A percentile compares a stretch with the other conserved stretches of the same genome.
Conservation (phyloP, 2,329 filamentous ascomycete species). For the Cercospora janseana region DNA sequence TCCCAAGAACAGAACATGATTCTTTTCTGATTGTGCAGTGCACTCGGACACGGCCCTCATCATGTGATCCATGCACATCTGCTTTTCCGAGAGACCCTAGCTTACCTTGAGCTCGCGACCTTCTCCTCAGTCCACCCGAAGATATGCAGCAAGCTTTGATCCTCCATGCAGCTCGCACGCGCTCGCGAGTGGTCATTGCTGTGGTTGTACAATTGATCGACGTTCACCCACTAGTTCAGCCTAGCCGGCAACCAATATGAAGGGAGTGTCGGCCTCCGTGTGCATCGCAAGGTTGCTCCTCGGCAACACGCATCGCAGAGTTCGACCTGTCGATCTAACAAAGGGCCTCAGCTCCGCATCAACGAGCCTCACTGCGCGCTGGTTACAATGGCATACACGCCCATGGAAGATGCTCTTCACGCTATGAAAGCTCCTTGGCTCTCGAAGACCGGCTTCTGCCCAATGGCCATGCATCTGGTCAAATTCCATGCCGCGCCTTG, state of each 20-base stretch:
- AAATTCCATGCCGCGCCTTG: slow-evolving; percentile 27
- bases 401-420: background rate
- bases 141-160: no score
- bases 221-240: slow-evolving; percentile 4
- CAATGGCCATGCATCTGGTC: slow-evolving; percentile 27
- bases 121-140: no score
- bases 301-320: slow-evolving; percentile 1
- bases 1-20: no score
- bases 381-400: no score
- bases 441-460: slow-evolving; percentile 19
- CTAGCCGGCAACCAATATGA: background rate
- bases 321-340: no score
- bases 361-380: no score
- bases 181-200: slow-evolving; percentile 7
- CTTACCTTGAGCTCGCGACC: no score
- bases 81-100: no score
- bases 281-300: slow-evolving; percentile 10
- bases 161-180: background rate
- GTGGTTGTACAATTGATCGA: slow-evolving; percentile 13
- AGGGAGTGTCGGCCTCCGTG: background rate
- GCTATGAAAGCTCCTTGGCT: slow-evolving; percentile 16
- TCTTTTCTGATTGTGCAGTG: no score
- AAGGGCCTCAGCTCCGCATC: no score
- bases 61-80: no score
- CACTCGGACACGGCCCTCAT: no score